Evolutionary conservation across 345 rosid genomes (phyloP).

Genomic region (Theobroma cacao): DNA sequence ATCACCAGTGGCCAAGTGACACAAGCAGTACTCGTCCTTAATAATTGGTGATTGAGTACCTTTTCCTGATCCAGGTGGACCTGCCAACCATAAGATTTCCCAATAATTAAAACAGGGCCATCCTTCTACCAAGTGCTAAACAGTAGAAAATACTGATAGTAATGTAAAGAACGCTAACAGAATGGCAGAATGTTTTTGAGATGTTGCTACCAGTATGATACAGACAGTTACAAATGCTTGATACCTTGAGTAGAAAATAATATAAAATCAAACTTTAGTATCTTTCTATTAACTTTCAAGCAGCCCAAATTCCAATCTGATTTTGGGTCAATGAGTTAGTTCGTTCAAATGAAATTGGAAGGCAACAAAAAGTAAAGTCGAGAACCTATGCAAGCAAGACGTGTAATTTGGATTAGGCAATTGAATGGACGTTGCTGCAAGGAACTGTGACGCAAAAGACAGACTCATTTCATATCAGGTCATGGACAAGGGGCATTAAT

Average conservation of each 20-base stretch:
- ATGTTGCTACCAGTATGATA: background rate
- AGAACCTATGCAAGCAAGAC: background rate
- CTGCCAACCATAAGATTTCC: constrained; percentile 36
- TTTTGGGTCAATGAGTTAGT: background rate
- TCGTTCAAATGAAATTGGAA: background rate
- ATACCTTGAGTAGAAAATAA: background rate
- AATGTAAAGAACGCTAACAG: background rate
- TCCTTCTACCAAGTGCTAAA: background rate
- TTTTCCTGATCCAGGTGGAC: constrained; percentile 99
- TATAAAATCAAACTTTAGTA: background rate
- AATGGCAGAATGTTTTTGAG: background rate
- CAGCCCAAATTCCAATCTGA: background rate
- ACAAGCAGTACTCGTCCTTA: constrained; percentile 90
- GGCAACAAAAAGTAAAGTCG: background rate
- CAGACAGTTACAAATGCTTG: background rate
- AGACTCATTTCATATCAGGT: background rate
- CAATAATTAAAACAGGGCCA: background rate
- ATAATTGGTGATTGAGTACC: constrained; percentile 96
- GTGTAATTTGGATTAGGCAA: background rate
- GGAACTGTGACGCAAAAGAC: background rate
- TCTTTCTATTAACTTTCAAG: background rate
- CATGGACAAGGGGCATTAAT: background rate
- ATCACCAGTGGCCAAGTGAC: constrained; percentile 99
- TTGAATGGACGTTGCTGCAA: background rate
- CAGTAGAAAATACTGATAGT: background rate